Conservation (phyloP, 768 basidiomycete genomes). For the Plicaturopsis crispa region DNA sequence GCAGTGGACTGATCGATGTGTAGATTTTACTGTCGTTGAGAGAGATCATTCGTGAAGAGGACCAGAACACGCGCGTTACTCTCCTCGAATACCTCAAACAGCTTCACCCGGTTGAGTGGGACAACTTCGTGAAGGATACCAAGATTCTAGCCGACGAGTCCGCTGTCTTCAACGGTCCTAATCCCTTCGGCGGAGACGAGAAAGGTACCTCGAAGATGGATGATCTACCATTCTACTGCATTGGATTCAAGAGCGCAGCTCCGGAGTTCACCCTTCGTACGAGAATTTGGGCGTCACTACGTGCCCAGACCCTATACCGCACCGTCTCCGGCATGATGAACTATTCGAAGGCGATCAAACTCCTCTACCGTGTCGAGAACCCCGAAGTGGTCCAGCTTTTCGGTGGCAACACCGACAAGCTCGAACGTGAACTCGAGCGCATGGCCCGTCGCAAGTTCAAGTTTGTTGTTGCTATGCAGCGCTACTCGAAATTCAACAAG, state of each 20-base stretch:
- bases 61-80: conserved; percentile 94
- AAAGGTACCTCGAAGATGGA: conserved; percentile 80
- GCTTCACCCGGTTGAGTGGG: conserved; percentile 97
- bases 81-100: conserved; percentile 98
- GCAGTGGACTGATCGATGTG: conserved; percentile 2
- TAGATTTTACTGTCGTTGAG: conserved; percentile 91
- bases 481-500: conserved; percentile 99
- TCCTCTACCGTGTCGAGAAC: conserved; percentile 99
- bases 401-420: conserved; percentile 94
- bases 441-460: conserved; percentile 99
- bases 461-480: conserved; percentile 98
- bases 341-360: conserved; percentile 98
- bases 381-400: conserved; percentile 97
- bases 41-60: conserved; percentile 98
- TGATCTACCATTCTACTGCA: conserved; percentile 95
- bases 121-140: conserved; percentile 99
- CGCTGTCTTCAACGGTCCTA: conserved; percentile 71
- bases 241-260: conserved; percentile 98
- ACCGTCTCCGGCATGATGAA: conserved; percentile 99
- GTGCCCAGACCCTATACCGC: conserved; percentile 96
- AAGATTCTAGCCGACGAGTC: conserved; percentile 98
- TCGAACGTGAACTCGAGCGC: conserved; percentile 93
- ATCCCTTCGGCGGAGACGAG: conserved; percentile 70
- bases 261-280: conserved; percentile 98
- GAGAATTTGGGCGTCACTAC: conserved; percentile 97